phyloP scores from a whole-genome alignment of 2,329 filamentous ascomycete species.

The Graphilbum fragrans region DNA sequence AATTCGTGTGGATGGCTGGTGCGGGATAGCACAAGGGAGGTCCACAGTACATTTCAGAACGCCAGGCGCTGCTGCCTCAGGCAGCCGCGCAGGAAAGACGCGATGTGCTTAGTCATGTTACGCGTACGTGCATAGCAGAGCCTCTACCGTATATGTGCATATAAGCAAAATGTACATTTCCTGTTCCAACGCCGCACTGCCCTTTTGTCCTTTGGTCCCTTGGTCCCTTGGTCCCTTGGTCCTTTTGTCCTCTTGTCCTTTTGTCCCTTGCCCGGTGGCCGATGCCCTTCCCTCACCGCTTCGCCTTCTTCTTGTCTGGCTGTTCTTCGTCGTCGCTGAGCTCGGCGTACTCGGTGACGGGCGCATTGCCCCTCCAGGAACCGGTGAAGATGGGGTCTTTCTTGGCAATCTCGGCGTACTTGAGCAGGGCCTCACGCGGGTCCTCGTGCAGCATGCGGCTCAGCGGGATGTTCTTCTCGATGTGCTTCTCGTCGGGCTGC shows the following conservation, averaged over 20 bases:
- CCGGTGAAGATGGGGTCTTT: slow-evolving; percentile 91
- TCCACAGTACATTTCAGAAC: slow-evolving; percentile 9
- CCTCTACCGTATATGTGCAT: no score
- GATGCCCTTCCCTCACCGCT: slow-evolving; percentile 24
- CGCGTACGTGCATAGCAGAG: no score
- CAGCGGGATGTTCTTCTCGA: slow-evolving; percentile 77
- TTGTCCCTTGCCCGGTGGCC: no score
- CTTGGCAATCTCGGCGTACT: slow-evolving; percentile 87
- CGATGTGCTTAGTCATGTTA: no score
- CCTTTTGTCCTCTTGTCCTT: no score
- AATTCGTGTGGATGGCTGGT: slow-evolving; percentile 32
- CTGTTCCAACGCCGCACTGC: no score
- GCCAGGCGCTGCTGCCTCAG: slow-evolving; percentile 3
- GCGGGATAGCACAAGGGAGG: slow-evolving; percentile 20
- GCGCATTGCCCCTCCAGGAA: slow-evolving; percentile 86
- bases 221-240: no score
- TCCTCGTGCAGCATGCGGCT: slow-evolving; percentile 94
- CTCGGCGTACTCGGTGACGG: slow-evolving; percentile 82
- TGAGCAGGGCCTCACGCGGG: slow-evolving; percentile 82
- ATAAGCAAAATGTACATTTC: no score
- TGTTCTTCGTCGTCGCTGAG: slow-evolving; percentile 72
- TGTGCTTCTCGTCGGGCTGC: slow-evolving; percentile 80
- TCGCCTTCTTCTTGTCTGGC: slow-evolving; percentile 51
- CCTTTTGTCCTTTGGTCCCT: no score
- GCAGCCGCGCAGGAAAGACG: neutral